phyloP scores from a whole-genome alignment of 257 asterid species.

The Solanum peruvianum region DNA sequence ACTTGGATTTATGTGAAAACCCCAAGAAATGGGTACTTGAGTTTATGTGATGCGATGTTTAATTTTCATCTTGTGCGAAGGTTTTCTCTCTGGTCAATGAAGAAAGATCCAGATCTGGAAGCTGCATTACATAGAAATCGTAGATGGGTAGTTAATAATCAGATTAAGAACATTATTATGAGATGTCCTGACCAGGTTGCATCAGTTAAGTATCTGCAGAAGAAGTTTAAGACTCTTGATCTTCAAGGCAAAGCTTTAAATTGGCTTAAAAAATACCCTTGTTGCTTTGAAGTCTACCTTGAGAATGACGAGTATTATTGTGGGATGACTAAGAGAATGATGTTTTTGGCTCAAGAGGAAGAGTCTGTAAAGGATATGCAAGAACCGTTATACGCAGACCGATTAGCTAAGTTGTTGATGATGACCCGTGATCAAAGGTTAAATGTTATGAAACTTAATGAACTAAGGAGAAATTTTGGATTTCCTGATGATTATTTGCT shows the following conservation, averaged over 20 bases:
- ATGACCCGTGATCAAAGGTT: slow-evolving; percentile 69
- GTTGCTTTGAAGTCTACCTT: slow-evolving; percentile 67
- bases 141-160: slow-evolving; percentile 87
- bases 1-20: slow-evolving; percentile 3
- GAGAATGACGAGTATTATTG: slow-evolving; percentile 52
- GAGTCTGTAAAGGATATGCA: slow-evolving; percentile 57
- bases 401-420: slow-evolving; percentile 74
- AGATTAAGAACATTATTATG: slow-evolving; percentile 66
- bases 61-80: slow-evolving; percentile 9
- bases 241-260: slow-evolving; percentile 78
- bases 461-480: slow-evolving; percentile 27
- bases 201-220: slow-evolving; percentile 45
- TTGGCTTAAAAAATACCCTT: slow-evolving; percentile 88
- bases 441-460: slow-evolving; percentile 55
- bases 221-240: slow-evolving; percentile 72
- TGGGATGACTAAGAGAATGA: slow-evolving; percentile 56
- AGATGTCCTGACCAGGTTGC: slow-evolving; percentile 57
- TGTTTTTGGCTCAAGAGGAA: slow-evolving; percentile 72
- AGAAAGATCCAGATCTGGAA: slow-evolving; percentile 89
- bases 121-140: slow-evolving; percentile 66
- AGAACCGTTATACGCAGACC: slow-evolving; percentile 50
- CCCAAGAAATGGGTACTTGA: slow-evolving; percentile 8
- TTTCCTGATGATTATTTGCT: slow-evolving; percentile 87
- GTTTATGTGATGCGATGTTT: neutral
- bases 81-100: slow-evolving; percentile 84